Evolutionary conservation across 148 eudicot genomes (phyloP).

Genomic region (Pharnaceum exiguum): DNA sequence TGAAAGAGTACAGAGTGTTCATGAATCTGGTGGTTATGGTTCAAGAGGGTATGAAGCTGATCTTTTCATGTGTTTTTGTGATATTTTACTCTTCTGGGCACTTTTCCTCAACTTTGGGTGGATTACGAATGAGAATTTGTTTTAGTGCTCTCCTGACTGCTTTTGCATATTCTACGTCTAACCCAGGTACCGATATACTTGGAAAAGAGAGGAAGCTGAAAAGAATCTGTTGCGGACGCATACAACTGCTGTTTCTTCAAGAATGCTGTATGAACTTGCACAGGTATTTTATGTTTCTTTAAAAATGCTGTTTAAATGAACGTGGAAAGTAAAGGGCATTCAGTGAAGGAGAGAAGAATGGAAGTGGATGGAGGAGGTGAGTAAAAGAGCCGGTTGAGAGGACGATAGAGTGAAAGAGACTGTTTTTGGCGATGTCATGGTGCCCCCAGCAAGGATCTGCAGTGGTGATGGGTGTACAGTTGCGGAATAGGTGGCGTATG

Average conservation of each 20-base stretch:
- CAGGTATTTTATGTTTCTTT: no score
- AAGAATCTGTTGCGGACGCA: constrained; percentile 94
- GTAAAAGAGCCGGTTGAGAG: no score
- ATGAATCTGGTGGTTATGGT: constrained; percentile 87
- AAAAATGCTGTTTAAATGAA: no score
- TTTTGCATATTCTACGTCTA: not conserved
- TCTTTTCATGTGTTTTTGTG: not conserved
- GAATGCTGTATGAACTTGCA: constrained; percentile 88
- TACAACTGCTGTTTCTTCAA: constrained; percentile 96
- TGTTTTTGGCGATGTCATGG: no score
- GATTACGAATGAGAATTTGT: not conserved
- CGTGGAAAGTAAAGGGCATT: no score
- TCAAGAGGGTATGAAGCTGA: constrained; percentile 76
- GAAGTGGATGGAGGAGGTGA: no score
- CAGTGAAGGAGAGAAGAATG: no score
- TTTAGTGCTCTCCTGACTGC: not conserved
- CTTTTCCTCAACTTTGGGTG: not conserved
- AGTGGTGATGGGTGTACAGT: no score
- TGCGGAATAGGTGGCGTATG: no score
- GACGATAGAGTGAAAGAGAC: no score
- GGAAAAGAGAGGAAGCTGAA: constrained; percentile 92
- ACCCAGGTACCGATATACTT: constrained; percentile 79
- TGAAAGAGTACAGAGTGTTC: constrained; percentile 72
- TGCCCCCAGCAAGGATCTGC: no score
- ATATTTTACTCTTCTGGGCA: not conserved